Evolutionary conservation across 352 stramenopile species (phyloP), one percentile per base, ranked within the genome.

Genomic region (Pythium scleroteichum): DNA sequence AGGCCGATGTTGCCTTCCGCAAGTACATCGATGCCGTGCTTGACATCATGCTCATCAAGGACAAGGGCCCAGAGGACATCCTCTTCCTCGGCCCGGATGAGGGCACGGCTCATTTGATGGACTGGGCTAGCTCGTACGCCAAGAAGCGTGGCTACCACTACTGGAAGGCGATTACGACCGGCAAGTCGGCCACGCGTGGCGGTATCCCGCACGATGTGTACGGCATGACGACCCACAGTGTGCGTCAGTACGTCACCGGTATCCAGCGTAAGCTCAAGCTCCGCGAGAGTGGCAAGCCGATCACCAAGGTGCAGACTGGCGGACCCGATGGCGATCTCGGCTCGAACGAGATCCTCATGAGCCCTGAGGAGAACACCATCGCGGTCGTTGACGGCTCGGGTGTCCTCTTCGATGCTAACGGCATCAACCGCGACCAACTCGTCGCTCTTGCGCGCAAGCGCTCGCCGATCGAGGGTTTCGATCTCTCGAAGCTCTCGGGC

Each of bases 131-230:
- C 41, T 83, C 90, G 49, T 88, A 96, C 65, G 97, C 97, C 29
- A 93, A 79, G 68, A 71, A 96, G 63, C 85, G 97, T 50, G 92
- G 95, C 26, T 98, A 99, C 72, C 85, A 82, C 35, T 98, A 96
- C 71, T 97, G 95, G 60, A 90, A 92, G 54, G 95, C 96, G 26
- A 98, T 99, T 75, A 99, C 98, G 68, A 97, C 82, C 20, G 97
- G 87, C 76, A 99, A 99, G 78, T 97, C 97, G 20, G 77, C 76
- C n/a, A 81, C 68, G n/a, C 78, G 88, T 26, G 92, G 88, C 19
- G 97, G 97, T 38, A 99, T 99, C 69, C 98, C 98, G 48, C 97
- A 99, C 82, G 98, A 99, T 63, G 85, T 97, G 59, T 99, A 97
- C 78, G 97, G 96, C 52, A 97, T 99, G 49, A 99, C 97, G 9